phyloP scores from a whole-genome alignment of 2,329 filamentous ascomycete species.

The Colletotrichum ledebouriae region DNA sequence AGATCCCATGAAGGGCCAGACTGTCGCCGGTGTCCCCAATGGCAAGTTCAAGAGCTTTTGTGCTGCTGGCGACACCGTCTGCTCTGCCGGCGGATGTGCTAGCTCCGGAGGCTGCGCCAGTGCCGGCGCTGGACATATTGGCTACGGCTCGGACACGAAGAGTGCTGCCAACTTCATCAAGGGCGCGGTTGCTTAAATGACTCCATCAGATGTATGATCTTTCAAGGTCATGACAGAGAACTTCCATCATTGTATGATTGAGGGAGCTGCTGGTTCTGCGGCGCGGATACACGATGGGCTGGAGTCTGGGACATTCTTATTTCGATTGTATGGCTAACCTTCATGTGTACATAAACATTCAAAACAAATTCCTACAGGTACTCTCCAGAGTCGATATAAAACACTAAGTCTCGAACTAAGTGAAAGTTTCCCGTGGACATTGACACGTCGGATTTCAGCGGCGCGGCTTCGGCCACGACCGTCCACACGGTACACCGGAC shows the following conservation, averaged over 20 bases:
- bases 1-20: constrained; percentile 37
- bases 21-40: constrained; percentile 6
- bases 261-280: constrained; percentile 8
- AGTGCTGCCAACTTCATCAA: constrained; percentile 31
- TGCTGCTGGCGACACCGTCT: constrained; percentile 19
- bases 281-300: constrained; percentile 12
- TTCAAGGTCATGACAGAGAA: neutral
- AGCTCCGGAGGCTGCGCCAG: constrained; percentile 32
- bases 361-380: neutral
- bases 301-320: constrained; percentile 21
- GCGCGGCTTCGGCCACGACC: no score
- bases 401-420: no score
- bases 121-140: constrained; percentile 28
- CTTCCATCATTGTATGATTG: neutral
- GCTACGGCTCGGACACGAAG: constrained; percentile 32
- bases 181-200: constrained; percentile 20
- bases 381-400: neutral
- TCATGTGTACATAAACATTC: neutral
- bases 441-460: no score
- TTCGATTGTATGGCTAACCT: constrained; percentile 24
- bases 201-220: neutral
- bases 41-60: constrained; percentile 40
- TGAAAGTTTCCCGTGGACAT: no score
- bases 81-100: constrained; percentile 32
- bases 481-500: neutral